Percentiles rank a stretch among this genome's conserved stretches.
phyloP scores from a whole-genome alignment of 768 basidiomycete genomes.

The Arthromyces matolae region DNA sequence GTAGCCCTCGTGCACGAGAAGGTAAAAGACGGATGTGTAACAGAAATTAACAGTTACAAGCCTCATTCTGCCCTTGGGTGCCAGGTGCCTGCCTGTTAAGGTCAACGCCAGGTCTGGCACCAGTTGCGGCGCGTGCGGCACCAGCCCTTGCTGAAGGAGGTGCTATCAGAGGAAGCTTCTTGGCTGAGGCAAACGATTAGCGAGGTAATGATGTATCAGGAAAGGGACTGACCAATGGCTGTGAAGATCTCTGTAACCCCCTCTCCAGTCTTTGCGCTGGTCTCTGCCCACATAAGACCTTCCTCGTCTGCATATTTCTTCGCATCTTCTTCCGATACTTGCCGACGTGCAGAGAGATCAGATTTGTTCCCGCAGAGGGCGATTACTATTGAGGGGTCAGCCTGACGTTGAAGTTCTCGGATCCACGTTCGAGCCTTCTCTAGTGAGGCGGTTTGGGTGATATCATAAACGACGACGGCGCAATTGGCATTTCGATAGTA shows the following conservation, averaged over 20 bases:
- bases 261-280: conserved; percentile 86
- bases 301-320: conserved; percentile 92
- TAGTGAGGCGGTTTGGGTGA: conserved; percentile 86
- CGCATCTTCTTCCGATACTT: conserved; percentile 84
- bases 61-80: conserved; percentile 52
- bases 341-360: conserved; percentile 80
- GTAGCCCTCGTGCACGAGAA: conserved; percentile 19
- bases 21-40: conserved; percentile 13
- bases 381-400: conserved; percentile 95
- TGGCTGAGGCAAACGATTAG: conserved; percentile 45
- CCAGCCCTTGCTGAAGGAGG: conserved; percentile 61
- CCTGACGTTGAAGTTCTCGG: conserved; percentile 93
- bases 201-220: neutral
- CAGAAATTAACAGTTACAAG: conserved; percentile 70
- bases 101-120: conserved; percentile 68
- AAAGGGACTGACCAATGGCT: conserved; percentile 60
- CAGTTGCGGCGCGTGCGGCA: conserved; percentile 47
- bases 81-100: conserved; percentile 63
- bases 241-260: conserved; percentile 85
- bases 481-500: conserved; percentile 95
- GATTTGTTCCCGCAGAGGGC: conserved; percentile 95
- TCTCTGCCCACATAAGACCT: conserved; percentile 90
- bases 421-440: conserved; percentile 98
- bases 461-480: conserved; percentile 94
- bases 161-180: conserved; percentile 83